Evolutionary conservation across 192 early-diverging fungal genomes (phyloP).

Genomic region (Gaertneriomyces sp.): DNA sequence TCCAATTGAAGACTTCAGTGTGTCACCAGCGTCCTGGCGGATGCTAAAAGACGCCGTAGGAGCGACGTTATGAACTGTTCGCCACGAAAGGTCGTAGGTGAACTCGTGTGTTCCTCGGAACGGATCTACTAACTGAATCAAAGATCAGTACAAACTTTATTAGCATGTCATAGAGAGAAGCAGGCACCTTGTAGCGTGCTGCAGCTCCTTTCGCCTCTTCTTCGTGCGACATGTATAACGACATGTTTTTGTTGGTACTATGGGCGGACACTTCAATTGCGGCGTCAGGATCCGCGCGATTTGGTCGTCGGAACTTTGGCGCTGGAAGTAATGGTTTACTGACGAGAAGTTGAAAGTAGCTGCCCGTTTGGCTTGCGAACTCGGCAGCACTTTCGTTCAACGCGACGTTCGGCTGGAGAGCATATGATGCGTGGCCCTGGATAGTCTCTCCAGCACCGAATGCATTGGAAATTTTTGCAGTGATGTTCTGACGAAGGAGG

Average conservation of each 20-base stretch:
- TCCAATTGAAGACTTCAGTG: slow-evolving; percentile 73
- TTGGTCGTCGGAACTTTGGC: slow-evolving; percentile 56
- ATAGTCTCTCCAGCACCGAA: slow-evolving; percentile 87
- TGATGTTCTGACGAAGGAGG: slow-evolving; percentile 47
- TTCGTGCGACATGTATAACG: slow-evolving; percentile 68
- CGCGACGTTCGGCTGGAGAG: slow-evolving; percentile 47
- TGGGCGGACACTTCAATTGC: slow-evolving; percentile 61
- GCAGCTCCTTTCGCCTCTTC: slow-evolving; percentile 63
- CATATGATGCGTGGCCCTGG: slow-evolving; percentile 70
- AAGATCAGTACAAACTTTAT: neutral
- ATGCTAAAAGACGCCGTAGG: slow-evolving; percentile 50
- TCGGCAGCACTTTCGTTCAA: slow-evolving; percentile 23
- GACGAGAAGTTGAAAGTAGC: slow-evolving; percentile 49
- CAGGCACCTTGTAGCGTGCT: slow-evolving; percentile 52
- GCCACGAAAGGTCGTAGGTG: slow-evolving; percentile 71
- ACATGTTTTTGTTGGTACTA: slow-evolving; percentile 62
- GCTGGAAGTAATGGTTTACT: slow-evolving; percentile 24
- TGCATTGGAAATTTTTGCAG: slow-evolving; percentile 72
- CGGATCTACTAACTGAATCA: slow-evolving; percentile 25
- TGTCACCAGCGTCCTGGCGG: slow-evolving; percentile 76
- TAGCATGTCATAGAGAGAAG: neutral
- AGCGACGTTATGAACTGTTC: slow-evolving; percentile 62
- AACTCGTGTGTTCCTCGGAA: slow-evolving; percentile 59
- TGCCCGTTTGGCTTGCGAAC: slow-evolving; percentile 56
- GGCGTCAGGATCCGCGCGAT: slow-evolving; percentile 68